These are phyloP conservation scores for Sugiyamaella boreocaroliniensis DNA, from an alignment of 805 yeast species.

Conservation along the genomic window DNA sequence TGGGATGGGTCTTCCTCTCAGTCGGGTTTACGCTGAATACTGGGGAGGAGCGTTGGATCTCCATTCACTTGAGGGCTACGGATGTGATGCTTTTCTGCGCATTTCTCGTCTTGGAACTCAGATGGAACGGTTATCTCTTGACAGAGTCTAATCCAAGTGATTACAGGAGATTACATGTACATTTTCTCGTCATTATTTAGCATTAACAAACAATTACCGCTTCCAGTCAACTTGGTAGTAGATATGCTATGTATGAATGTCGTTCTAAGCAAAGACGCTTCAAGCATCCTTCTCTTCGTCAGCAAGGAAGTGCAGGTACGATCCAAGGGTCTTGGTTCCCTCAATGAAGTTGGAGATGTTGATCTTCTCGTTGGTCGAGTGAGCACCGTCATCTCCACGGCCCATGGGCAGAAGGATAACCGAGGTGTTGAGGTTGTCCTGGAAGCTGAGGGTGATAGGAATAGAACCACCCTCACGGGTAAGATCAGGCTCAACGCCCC, in stretches of 20 bases:
- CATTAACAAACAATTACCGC: not conserved
- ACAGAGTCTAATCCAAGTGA: constrained; percentile 46
- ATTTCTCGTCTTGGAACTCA: constrained; percentile 71
- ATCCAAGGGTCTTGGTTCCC: constrained; percentile 89
- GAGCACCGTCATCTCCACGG: constrained; percentile 99
- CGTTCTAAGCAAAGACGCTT: not conserved
- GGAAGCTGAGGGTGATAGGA: constrained; percentile 93
- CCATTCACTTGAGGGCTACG: constrained; percentile 83
- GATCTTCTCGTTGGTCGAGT: constrained; percentile 92
- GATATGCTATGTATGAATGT: too few relatives aligned
- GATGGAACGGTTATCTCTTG: constrained; percentile 58
- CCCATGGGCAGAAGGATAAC: constrained; percentile 95
- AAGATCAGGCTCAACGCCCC: constrained; percentile 92
- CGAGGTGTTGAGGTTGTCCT: constrained; percentile 74
- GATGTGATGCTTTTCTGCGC: constrained; percentile 79
- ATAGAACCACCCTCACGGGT: constrained; percentile 99
- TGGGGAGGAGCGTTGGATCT: constrained; percentile 90
- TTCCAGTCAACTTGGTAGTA: not conserved
- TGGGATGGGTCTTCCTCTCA: constrained; percentile 88
- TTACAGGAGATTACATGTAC: not conserved
- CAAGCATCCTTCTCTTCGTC: constrained; percentile 29
- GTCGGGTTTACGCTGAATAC: constrained; percentile 87
- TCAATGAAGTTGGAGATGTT: constrained; percentile 83
- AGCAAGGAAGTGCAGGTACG: constrained; percentile 84
- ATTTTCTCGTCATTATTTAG: not conserved